These are phyloP conservation scores for Myxozyma udenii DNA, from an alignment of 805 yeast species.

Conservation along the genomic window DNA sequence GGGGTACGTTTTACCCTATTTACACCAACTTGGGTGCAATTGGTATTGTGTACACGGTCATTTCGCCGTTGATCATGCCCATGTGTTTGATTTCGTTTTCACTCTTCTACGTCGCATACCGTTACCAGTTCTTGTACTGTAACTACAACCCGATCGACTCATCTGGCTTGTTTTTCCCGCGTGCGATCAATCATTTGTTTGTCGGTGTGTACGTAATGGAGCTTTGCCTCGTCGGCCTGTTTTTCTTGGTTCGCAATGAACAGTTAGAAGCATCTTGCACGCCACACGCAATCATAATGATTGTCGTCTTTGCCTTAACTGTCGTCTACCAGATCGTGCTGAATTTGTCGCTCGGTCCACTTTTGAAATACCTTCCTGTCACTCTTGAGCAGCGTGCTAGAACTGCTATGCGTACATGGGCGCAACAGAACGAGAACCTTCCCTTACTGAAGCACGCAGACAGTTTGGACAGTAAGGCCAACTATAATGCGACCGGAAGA, in stretches of 20 bases:
- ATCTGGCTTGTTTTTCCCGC: constrained; percentile 65
- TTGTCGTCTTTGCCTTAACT: constrained; percentile 51
- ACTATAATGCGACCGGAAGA: neutral
- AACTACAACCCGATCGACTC: constrained; percentile 40
- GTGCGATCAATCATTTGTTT: constrained; percentile 71
- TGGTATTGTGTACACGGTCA: constrained; percentile 71
- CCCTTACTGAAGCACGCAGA: neutral
- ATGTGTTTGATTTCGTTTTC: constrained; percentile 57
- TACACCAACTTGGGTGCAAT: constrained; percentile 76
- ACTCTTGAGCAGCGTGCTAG: constrained; percentile 22
- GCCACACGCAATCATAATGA: constrained; percentile 53
- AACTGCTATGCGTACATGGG: constrained; percentile 11
- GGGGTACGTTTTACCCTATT: constrained; percentile 79
- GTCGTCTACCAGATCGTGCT: constrained; percentile 56
- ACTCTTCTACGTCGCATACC: constrained; percentile 61
- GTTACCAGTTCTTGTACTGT: constrained; percentile 58
- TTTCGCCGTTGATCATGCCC: constrained; percentile 72
- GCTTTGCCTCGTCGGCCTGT: constrained; percentile 70
- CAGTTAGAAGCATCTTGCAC: constrained; percentile 45
- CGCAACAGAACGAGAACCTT: neutral
- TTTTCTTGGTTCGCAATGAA: constrained; percentile 58
- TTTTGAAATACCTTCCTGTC: constrained; percentile 43
- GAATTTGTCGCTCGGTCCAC: constrained; percentile 43
- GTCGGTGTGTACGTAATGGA: constrained; percentile 81
- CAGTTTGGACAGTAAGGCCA: no score